Evolutionary conservation across 352 stramenopile genomes (phyloP).

Genomic region (Phytophthora hybrid): DNA sequence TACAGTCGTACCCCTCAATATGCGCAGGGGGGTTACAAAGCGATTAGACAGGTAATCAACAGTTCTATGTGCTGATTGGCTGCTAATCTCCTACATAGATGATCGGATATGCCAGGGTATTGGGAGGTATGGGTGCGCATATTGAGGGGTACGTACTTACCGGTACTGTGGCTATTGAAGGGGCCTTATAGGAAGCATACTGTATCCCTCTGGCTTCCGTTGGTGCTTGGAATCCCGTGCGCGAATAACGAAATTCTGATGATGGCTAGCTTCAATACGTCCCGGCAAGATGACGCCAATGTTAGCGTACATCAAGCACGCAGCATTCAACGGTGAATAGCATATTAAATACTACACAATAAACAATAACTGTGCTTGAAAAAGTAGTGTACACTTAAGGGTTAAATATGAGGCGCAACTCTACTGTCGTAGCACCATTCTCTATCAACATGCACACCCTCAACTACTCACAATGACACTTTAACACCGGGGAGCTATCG

Average conservation of each 20-base stretch:
- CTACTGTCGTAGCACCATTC: slow-evolving; percentile 24
- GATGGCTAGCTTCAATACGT: not conserved
- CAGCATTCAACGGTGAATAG: not conserved
- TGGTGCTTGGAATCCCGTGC: not conserved
- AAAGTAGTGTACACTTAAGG: slow-evolving; percentile 30
- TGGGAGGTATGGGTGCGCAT: no score
- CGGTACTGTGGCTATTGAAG: no score
- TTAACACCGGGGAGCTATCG: slow-evolving; percentile 4
- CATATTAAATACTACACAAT: no score
- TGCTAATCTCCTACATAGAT: no score
- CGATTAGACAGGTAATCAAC: no score
- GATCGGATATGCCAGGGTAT: no score
- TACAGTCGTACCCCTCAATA: no score
- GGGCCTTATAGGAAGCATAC: not conserved
- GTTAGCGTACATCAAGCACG: not conserved
- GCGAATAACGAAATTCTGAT: slow-evolving; percentile 1
- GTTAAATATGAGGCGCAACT: slow-evolving; percentile 42
- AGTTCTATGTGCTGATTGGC: no score
- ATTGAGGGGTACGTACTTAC: no score
- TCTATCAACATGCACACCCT: slow-evolving; percentile 37
- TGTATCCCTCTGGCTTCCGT: not conserved
- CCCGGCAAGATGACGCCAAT: not conserved
- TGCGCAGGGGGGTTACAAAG: no score
- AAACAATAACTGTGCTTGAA: not conserved
- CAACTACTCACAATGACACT: slow-evolving; percentile 37